Conservation (phyloP, 768 basidiomycete genomes). For the Hydnum rufescens region DNA sequence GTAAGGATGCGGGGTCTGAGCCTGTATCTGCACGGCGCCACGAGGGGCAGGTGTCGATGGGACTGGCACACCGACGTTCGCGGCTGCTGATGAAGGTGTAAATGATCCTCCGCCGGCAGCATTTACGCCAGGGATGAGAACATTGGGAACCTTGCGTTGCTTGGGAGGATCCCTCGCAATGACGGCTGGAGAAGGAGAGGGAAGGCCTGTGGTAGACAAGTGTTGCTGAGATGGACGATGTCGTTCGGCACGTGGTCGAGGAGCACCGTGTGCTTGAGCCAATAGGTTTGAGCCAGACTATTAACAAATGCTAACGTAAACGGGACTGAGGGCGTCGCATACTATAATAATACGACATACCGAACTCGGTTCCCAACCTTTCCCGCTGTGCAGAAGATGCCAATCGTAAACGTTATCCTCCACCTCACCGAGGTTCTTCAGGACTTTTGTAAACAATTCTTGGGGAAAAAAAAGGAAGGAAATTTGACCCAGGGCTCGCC, state of each 20-base stretch:
- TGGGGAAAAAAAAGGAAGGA: no score
- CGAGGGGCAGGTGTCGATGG: neutral
- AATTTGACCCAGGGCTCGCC: no score
- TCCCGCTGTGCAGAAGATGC: conserved; percentile 82
- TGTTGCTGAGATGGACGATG: neutral
- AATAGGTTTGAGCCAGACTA: neutral
- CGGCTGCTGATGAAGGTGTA: neutral
- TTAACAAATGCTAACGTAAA: neutral
- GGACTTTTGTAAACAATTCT: conserved; percentile 82
- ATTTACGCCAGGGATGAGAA: neutral
- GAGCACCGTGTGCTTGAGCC: neutral
- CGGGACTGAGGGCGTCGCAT: neutral
- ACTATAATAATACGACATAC: conserved; percentile 33
- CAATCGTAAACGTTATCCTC: conserved; percentile 95
- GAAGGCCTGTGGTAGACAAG: neutral
- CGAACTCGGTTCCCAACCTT: conserved; percentile 79
- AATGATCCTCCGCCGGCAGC: neutral
- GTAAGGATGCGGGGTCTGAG: neutral
- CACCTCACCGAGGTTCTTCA: conserved; percentile 75
- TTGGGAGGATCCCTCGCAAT: neutral
- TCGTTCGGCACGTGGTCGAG: neutral
- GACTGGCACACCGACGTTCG: neutral
- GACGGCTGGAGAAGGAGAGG: neutral
- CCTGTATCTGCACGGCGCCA: neutral
- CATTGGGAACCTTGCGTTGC: neutral